Percentiles rank a stretch among this genome's conserved stretches.
Conservation (phyloP, 148 eudicot genomes). For the Fallopia convolvulus region DNA sequence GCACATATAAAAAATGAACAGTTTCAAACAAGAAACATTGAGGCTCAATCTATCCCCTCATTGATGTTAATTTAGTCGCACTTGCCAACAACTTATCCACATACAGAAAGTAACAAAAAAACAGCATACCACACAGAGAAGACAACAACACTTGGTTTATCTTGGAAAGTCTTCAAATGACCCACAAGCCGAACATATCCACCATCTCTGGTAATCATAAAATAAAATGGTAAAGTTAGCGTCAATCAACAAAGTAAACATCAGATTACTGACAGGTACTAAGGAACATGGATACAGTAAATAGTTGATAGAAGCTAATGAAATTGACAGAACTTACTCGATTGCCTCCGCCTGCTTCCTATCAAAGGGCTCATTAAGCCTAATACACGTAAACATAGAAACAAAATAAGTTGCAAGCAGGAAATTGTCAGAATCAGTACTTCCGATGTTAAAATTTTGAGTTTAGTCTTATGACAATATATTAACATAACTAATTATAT, state of each 20-base stretch:
- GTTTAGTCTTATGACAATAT: background rate
- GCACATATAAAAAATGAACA: background rate
- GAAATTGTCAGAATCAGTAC: background rate
- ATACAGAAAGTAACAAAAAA: background rate
- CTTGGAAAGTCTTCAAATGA: constrained; percentile 60
- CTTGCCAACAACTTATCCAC: background rate
- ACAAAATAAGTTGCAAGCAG: background rate
- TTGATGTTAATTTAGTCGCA: background rate
- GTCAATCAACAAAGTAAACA: background rate
- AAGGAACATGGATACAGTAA: background rate
- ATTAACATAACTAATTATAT: background rate
- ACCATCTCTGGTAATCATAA: constrained; percentile 49
- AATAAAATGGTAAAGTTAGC: background rate
- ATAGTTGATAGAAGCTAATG: background rate
- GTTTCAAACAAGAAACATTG: background rate
- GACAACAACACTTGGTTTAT: constrained; percentile 54
- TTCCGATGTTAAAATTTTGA: background rate
- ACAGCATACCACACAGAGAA: constrained; percentile 56
- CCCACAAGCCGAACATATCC: constrained; percentile 67
- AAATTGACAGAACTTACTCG: constrained; percentile 32
- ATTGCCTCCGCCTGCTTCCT: constrained; percentile 66
- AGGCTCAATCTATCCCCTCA: background rate
- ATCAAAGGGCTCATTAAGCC: constrained; percentile 77
- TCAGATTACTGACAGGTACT: background rate
- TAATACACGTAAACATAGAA: constrained; percentile 9